A percentile compares a stretch with the other conserved stretches of the same genome.
These are phyloP conservation scores for Ambrosiella beaveri DNA, from an alignment of 2,329 filamentous ascomycete genomes.

Conservation along the genomic window DNA sequence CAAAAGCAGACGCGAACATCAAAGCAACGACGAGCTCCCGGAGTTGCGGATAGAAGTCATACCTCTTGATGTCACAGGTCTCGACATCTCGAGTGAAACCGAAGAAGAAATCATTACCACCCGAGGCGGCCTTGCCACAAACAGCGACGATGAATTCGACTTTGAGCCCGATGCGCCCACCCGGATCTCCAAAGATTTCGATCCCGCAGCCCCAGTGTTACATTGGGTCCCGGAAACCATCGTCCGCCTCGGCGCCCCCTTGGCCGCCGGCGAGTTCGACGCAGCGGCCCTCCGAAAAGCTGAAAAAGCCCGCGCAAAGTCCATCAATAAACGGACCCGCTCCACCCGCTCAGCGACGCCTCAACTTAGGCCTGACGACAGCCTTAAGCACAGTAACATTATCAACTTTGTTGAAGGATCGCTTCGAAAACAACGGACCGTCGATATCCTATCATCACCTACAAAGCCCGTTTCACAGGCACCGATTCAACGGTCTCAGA, in stretches of 20 bases:
- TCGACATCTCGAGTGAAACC: conserved; percentile 54
- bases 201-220: conserved; percentile 29
- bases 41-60: conserved; percentile 67
- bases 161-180: conserved; percentile 19
- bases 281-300: conserved; percentile 14
- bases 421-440: background rate
- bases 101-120: conserved; percentile 36
- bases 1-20: conserved; percentile 49
- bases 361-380: background rate
- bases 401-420: background rate
- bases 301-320: conserved; percentile 1
- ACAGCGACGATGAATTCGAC: conserved; percentile 48
- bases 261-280: conserved; percentile 15
- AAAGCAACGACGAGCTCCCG: conserved; percentile 53
- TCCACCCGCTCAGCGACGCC: conserved; percentile 1
- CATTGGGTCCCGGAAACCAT: conserved; percentile 23
- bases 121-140: conserved; percentile 39
- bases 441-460: conserved; percentile 1
- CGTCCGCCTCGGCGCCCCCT: conserved; percentile 15
- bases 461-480: background rate
- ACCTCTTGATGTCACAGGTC: conserved; percentile 57
- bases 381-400: background rate
- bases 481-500: background rate
- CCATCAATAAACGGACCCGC: background rate
- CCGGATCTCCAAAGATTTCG: conserved; percentile 44